phyloP scores from a whole-genome alignment of 2,329 filamentous ascomycete genomes.

The Alternaria gaisen region DNA sequence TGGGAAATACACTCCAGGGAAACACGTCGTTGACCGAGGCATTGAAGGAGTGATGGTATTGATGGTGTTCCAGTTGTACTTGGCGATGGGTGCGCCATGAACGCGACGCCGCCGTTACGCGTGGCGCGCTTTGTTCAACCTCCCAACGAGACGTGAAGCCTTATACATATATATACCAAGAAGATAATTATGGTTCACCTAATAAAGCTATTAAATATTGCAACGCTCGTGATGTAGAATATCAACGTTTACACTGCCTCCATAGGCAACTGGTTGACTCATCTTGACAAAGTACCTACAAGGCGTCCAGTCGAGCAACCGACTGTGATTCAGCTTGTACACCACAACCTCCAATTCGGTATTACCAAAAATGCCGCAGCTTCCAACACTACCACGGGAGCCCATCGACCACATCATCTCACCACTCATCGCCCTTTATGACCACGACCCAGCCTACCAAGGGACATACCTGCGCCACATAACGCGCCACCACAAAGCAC shows the following conservation, averaged over 20 bases:
- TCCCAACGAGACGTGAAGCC: neutral
- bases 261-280: neutral
- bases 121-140: neutral
- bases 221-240: neutral
- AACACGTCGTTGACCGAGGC: constrained; percentile 4
- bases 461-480: constrained; percentile 14
- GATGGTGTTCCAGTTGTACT: neutral
- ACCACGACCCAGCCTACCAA: constrained; percentile 15
- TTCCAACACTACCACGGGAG: constrained; percentile 9
- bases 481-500: constrained; percentile 2
- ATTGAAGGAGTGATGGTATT: neutral
- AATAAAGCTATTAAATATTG: neutral
- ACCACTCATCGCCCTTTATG: constrained; percentile 6
- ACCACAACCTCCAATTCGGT: neutral
- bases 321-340: too few relatives aligned
- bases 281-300: neutral
- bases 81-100: neutral
- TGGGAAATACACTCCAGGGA: neutral
- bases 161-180: neutral
- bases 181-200: too few relatives aligned
- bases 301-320: neutral
- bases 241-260: neutral
- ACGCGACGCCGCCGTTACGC: constrained; percentile 6
- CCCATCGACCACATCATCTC: constrained; percentile 14
- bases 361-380: neutral